Evolutionary conservation across 139 green algal species (phyloP).

Genomic region (Chlamydomonas sp.): DNA sequence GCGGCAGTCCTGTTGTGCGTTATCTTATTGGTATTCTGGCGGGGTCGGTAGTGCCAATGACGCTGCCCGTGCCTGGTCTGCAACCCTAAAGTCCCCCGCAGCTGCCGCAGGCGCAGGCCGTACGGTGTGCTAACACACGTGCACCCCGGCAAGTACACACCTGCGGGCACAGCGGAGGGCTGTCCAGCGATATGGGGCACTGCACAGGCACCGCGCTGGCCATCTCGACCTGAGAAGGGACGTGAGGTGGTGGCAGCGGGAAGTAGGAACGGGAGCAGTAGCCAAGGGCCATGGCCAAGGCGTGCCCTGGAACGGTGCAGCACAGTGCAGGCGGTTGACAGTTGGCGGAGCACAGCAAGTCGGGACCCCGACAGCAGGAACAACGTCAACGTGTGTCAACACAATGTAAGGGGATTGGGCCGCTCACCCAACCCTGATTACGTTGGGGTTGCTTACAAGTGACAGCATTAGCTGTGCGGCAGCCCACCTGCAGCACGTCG

Average conservation of each 20-base stretch:
- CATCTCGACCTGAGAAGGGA: constrained; percentile 76
- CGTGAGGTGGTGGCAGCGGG: background rate
- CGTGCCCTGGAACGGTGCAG: background rate
- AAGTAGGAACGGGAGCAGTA: background rate
- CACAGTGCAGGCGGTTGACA: background rate
- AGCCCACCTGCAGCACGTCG: constrained; percentile 75
- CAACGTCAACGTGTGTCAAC: background rate
- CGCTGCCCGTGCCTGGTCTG: no score
- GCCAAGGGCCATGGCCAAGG: background rate
- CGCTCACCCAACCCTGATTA: no score
- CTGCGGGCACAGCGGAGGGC: constrained; percentile 67
- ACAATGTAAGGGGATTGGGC: background rate
- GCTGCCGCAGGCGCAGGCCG: no score
- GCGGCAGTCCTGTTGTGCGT: no score
- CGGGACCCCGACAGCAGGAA: background rate
- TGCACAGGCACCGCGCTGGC: constrained; percentile 49
- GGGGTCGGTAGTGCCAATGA: no score
- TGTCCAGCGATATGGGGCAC: constrained; percentile 90
- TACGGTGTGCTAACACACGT: no score
- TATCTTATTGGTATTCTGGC: no score
- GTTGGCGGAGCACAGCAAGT: no score
- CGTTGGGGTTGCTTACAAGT: no score
- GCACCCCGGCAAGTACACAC: background rate
- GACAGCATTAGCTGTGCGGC: no score
- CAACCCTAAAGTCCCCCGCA: no score